Evolutionary conservation across 352 stramenopile species (phyloP), one percentile per base, ranked within the genome.

Genomic region (Phytophthora podocarpi): DNA sequence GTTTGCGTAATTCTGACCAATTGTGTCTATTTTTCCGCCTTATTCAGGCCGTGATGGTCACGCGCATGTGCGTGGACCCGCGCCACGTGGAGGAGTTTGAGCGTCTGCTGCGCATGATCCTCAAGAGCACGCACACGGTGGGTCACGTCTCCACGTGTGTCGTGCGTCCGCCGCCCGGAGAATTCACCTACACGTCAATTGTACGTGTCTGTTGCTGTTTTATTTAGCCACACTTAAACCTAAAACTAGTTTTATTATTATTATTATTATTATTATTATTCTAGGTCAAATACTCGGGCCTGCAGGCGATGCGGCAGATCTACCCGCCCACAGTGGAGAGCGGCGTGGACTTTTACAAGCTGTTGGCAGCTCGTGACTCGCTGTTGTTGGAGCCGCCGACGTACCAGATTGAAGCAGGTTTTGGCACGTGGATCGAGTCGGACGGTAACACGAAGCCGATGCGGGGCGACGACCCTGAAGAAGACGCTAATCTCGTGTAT

Each of bases 351-450:
- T 89, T 93, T 46, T 90, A 90, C 67, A 93, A 93, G 55, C 64
- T 93, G 12, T 54, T 93, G 24, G 78, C 85, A 20, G 78, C 85
- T 23, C 74, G 85, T 9, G 85, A 93, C 45, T 91, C 85, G 53
- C 71, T 93, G 64, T 64, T 93, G 23, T 40, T 90, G 11, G 82
- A 91, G 63, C 85, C 85, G 3, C 85, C 85, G 0, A 93, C 81
- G 5, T 93, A 93, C 56, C 82, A 93, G 55, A 91, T 93, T 64
- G 85, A 93, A 76, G 80, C 80, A 42, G 85, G 85, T 15, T 93
- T 93, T 30, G 84, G 84, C 31, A 93, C 84, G 13, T 93, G 84
- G 84, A 91, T 93, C 30, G 84, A 93, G 41, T 90, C 84, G 0
- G 78, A 93, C 31, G 84, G 84, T 39, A 87, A 93, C 46, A 93